Conservation (phyloP, 2,329 filamentous ascomycete genomes). For the Penicillium hesseltinei region DNA sequence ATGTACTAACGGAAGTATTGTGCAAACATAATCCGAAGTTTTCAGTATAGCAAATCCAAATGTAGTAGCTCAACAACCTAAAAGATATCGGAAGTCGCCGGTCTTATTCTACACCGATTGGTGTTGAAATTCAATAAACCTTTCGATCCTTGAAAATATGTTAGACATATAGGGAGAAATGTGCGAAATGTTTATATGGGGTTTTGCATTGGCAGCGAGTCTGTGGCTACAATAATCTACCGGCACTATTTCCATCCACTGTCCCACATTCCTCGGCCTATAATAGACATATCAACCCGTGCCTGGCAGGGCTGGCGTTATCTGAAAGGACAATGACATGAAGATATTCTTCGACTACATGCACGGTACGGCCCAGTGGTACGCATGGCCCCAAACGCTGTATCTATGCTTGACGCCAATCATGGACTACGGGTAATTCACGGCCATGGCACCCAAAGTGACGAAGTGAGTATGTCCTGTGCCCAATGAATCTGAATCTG, state of each 20-base stretch:
- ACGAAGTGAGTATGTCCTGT: background rate
- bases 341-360: background rate
- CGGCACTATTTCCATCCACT: background rate
- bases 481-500: background rate
- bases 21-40: background rate
- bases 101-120: background rate
- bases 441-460: background rate
- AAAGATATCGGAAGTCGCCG: background rate
- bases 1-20: background rate
- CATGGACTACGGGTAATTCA: background rate
- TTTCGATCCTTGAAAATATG: background rate
- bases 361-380: background rate
- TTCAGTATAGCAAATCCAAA: background rate
- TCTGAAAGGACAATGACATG: background rate
- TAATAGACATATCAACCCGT: background rate
- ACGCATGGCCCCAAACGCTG: background rate
- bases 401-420: background rate
- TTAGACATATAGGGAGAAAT: background rate
- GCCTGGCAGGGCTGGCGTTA: background rate
- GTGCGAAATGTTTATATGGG: background rate
- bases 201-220: background rate
- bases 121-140: background rate
- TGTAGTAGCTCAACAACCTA: background rate
- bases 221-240: background rate
- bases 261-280: background rate